A percentile compares a stretch with the other conserved stretches of the same genome.
Conservation (phyloP, 1,284 basidiomycete genomes). For the Quambalaria eucalypti region DNA sequence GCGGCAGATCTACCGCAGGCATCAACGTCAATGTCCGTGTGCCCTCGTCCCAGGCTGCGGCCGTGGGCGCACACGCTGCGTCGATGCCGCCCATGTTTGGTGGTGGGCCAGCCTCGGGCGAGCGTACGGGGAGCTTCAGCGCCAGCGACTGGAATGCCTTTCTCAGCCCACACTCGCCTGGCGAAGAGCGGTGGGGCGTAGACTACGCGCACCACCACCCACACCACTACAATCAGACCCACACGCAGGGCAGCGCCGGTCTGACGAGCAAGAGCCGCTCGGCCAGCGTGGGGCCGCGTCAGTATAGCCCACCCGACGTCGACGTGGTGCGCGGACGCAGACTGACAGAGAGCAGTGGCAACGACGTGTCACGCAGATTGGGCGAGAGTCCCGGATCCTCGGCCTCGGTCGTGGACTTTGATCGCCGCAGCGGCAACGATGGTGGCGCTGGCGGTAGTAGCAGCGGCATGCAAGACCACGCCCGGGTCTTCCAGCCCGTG, state of each 20-base stretch:
- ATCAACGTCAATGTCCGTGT: constrained; percentile 8
- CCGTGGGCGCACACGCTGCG: constrained; percentile 15
- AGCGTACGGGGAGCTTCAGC: neutral
- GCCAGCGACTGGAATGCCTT: neutral
- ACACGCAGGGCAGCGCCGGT: neutral
- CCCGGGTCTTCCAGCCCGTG: no score
- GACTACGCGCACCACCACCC: neutral
- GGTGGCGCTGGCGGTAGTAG: no score
- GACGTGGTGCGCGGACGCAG: no score
- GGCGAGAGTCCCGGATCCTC: no score
- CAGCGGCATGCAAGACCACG: no score
- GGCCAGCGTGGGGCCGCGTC: neutral
- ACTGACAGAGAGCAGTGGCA: no score
- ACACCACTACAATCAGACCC: neutral
- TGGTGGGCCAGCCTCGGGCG: neutral
- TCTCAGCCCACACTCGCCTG: neutral
- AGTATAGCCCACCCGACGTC: no score
- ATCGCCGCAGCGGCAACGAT: no score
- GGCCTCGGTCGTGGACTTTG: no score
- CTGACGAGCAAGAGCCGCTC: neutral
- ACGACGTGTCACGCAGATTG: no score
- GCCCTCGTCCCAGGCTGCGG: constrained; percentile 10
- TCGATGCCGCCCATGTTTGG: constrained; percentile 27
- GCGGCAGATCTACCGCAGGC: neutral
- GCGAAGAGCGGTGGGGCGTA: neutral